phyloP scores from a whole-genome alignment of 805 yeast species.

The Candida germanica region DNA sequence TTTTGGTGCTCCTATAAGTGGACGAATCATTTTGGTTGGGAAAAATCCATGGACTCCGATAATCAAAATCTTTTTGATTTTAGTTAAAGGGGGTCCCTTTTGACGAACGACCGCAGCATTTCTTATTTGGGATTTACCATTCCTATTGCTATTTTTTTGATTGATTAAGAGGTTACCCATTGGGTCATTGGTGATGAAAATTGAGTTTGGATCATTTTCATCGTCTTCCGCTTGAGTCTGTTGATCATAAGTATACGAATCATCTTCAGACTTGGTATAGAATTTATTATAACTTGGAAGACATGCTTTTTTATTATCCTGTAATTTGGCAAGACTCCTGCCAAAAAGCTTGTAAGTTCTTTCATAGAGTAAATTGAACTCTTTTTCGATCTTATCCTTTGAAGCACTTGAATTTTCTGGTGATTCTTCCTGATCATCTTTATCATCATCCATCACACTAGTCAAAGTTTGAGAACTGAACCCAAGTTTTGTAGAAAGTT shows the following conservation, averaged over 20 bases:
- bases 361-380: constrained; percentile 30
- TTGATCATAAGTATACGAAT: constrained; percentile 14
- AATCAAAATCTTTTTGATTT: constrained; percentile 62
- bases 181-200: constrained; percentile 39
- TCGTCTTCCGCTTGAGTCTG: constrained; percentile 27
- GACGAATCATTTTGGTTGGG: constrained; percentile 82
- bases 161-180: constrained; percentile 41
- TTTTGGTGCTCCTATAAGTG: constrained; percentile 90
- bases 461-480: constrained; percentile 29
- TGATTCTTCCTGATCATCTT: constrained; percentile 8
- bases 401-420: constrained; percentile 11
- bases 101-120: constrained; percentile 19
- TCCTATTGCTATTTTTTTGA: constrained; percentile 14
- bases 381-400: constrained; percentile 26
- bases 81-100: constrained; percentile 26
- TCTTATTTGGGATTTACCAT: constrained; percentile 7
- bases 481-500: constrained; percentile 34
- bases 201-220: constrained; percentile 27
- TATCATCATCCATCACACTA: constrained; percentile 19
- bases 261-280: constrained; percentile 17
- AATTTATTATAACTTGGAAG: constrained; percentile 34
- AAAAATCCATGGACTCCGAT: constrained; percentile 97
- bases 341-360: constrained; percentile 40
- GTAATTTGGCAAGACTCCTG: constrained; percentile 32
- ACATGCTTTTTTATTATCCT: constrained; percentile 36